phyloP scores from a whole-genome alignment of 2,329 filamentous ascomycete genomes.

The Trichoderma asperellum region DNA sequence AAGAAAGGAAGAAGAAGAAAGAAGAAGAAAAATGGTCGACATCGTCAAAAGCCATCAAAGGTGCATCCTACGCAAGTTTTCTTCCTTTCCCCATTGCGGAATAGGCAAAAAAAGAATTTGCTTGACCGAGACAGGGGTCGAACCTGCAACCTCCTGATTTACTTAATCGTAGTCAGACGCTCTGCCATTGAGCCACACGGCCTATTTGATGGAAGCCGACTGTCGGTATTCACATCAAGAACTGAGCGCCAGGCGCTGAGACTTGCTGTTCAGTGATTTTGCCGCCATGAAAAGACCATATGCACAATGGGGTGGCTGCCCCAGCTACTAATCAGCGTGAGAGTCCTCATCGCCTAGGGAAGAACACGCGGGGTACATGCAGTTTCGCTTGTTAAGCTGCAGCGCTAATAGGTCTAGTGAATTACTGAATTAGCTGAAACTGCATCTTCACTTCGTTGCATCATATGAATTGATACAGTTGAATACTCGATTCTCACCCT shows the following conservation, averaged over 20 bases:
- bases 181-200: constrained; percentile 29
- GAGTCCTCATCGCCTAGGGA: neutral
- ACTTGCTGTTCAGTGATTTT: neutral
- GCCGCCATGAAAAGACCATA: neutral
- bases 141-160: constrained; percentile 29
- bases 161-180: constrained; percentile 28
- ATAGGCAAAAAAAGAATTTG: neutral
- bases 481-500: neutral
- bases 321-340: neutral
- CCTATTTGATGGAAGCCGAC: constrained; percentile 2
- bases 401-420: neutral
- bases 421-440: neutral
- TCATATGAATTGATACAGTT: neutral
- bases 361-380: neutral
- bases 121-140: constrained; percentile 29
- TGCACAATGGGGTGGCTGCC: too few species aligned
- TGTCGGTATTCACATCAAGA: neutral
- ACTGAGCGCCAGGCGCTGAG: neutral
- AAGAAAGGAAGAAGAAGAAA: fast-evolving
- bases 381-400: neutral
- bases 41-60: neutral
- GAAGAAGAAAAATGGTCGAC: neutral
- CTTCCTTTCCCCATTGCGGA: neutral
- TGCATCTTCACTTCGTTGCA: neutral
- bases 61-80: neutral